Evolutionary conservation across 345 rosid genomes (phyloP).

Genomic region (Populus euphratica): DNA sequence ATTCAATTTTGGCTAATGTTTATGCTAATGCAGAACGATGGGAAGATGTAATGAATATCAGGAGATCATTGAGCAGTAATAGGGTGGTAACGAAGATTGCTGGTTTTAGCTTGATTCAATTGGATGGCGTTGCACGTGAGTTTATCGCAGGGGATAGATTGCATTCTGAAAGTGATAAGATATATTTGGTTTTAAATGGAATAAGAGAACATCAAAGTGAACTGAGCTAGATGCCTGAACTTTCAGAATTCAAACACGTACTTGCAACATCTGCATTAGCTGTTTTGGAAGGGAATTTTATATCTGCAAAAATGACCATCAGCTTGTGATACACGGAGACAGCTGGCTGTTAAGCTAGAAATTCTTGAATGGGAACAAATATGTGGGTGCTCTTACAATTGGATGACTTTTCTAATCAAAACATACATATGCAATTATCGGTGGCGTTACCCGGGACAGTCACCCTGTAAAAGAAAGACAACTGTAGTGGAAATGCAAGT

Average conservation of each 20-base stretch:
- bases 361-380: no score
- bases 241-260: neutral
- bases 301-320: no score
- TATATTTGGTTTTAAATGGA: conserved; percentile 30
- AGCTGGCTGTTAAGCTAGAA: no score
- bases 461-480: no score
- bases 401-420: no score
- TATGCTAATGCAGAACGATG: conserved; percentile 62
- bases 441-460: no score
- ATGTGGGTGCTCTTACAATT: no score
- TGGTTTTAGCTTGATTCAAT: conserved; percentile 50
- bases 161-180: conserved; percentile 21
- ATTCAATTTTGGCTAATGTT: conserved; percentile 59
- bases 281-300: no score
- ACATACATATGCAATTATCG: no score
- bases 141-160: conserved; percentile 37
- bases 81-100: conserved; percentile 46
- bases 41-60: conserved; percentile 60
- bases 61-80: conserved; percentile 40
- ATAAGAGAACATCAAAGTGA: conserved; percentile 27
- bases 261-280: no score
- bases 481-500: no score
- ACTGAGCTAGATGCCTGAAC: neutral
- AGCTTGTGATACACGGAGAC: no score
- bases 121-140: conserved; percentile 32